Base-by-base conservation (phyloP, 1,284 basidiomycete genomes). In the Cryptococcus floricola region DNA sequence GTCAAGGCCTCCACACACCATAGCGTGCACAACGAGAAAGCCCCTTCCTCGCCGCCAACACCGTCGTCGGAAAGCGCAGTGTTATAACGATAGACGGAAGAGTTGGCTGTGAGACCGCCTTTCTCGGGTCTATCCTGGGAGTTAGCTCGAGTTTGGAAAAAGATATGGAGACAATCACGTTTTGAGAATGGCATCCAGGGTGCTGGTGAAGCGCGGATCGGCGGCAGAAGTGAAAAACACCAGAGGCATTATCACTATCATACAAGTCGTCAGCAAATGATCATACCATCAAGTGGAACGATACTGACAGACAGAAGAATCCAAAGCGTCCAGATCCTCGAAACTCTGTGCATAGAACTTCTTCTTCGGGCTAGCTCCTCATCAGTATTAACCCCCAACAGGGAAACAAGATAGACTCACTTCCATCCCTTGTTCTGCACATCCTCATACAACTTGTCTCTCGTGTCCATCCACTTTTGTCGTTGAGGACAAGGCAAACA, bases 11-110 rank as follows among this genome's bases (percentile, higher is more conserved):
- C 92, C 50, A 94, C 81, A 60, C 87, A 87, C 89, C 89, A 70
- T 39, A 63, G 63, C 7, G 66, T 70, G 55, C 66, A 72, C 41
- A 80, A 61, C 2, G 74, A 74, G 63, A 80, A 80, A 0, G 78
- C 75, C n/a, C 91, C 92, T 75, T 93, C 92, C 62, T 92, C 89
- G 1, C 93, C 92, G 5, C 92, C 92, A 18, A 95, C 89, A 7
- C 92, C 93, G 69, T 95, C 93, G 57, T 90, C 86, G 0, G 88
- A 84, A 71, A 88, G 87, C 31, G 72, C 77, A 12, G 88, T 86
- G 69, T 95, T 89, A 86, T 90, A 77, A 42, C 78, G 68, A 64
- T 77, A 79, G 31, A 80, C 75, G 8, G 74, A 71, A 43, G 70
- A 69, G 64, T 93, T 92, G 3, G 89, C 88, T 7, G 88, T 91